These are phyloP conservation scores for Aspergillus ostianus DNA, from an alignment of 495 filamentous ascomycete genomes.

Conservation along the genomic window DNA sequence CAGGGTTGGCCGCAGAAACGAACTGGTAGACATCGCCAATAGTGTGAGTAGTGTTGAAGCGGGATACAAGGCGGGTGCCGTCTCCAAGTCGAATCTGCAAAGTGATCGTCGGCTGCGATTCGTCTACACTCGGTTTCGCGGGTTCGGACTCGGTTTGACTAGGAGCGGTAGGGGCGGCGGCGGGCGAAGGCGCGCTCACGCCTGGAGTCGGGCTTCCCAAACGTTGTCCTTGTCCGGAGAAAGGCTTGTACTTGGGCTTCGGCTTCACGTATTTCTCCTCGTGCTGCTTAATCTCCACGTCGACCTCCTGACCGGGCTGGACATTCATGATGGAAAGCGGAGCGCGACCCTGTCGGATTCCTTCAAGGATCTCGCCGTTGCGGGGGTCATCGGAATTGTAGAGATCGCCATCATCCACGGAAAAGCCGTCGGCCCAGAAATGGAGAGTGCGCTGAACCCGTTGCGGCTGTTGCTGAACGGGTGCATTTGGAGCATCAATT, in stretches of 20 bases:
- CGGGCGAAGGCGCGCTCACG: slow-evolving; percentile 38
- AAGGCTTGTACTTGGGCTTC: slow-evolving; percentile 86
- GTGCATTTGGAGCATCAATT: slow-evolving; percentile 62
- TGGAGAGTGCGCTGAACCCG: slow-evolving; percentile 72
- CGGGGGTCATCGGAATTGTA: slow-evolving; percentile 84
- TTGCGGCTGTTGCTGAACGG: slow-evolving; percentile 39
- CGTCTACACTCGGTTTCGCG: slow-evolving; percentile 60
- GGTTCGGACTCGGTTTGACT: slow-evolving; percentile 28
- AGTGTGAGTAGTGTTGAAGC: slow-evolving; percentile 91
- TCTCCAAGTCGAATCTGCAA: slow-evolving; percentile 89
- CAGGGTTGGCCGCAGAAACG: slow-evolving; percentile 64
- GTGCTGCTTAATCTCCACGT: slow-evolving; percentile 86
- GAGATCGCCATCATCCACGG: slow-evolving; percentile 90
- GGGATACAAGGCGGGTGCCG: slow-evolving; percentile 77
- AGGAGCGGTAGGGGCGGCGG: slow-evolving; percentile 33
- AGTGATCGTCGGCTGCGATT: slow-evolving; percentile 71
- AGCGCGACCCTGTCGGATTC: slow-evolving; percentile 84
- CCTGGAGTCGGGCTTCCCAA: slow-evolving; percentile 91
- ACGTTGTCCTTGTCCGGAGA: slow-evolving; percentile 76
- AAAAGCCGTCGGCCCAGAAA: slow-evolving; percentile 93
- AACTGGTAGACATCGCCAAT: slow-evolving; percentile 90
- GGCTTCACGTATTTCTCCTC: slow-evolving; percentile 78
- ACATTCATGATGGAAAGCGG: slow-evolving; percentile 90
- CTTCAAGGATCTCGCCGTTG: slow-evolving; percentile 74
- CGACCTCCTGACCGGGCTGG: slow-evolving; percentile 76